Percentiles rank a stretch among this genome's conserved stretches.
Evolutionary conservation across 2,329 filamentous ascomycete species (phyloP).

Genomic region (Aspergillus hortae): DNA sequence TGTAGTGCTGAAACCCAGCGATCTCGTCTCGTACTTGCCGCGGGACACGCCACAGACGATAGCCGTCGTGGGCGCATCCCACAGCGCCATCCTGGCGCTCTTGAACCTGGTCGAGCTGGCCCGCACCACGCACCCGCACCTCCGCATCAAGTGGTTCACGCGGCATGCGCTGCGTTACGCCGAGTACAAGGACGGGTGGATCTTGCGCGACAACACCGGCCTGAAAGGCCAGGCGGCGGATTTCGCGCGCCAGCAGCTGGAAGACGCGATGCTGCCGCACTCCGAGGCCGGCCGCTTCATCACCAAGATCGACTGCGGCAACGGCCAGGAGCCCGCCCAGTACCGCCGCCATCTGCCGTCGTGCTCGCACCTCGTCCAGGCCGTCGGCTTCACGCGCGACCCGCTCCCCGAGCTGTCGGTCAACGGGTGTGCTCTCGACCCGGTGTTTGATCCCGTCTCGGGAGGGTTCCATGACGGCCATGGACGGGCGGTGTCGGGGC

Average conservation of each 20-base stretch:
- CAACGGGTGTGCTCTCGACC: constrained; percentile 23
- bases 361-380: constrained; percentile 55
- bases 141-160: constrained; percentile 61
- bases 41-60: constrained; percentile 40
- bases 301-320: constrained; percentile 45
- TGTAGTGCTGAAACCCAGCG: constrained; percentile 52
- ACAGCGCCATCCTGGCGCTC: constrained; percentile 61
- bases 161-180: constrained; percentile 61
- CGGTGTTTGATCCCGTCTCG: constrained; percentile 30
- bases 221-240: constrained; percentile 59
- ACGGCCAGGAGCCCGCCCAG: constrained; percentile 41
- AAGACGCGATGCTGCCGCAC: constrained; percentile 46
- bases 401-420: constrained; percentile 48
- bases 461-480: constrained; percentile 48
- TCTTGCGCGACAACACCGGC: constrained; percentile 62
- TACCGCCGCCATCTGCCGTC: constrained; percentile 47
- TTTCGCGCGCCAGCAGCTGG: constrained; percentile 58
- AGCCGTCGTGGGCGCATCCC: constrained; percentile 60
- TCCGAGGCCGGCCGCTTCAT: constrained; percentile 49
- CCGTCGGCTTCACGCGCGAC: constrained; percentile 56
- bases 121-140: constrained; percentile 47
- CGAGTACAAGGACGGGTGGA: constrained; percentile 61
- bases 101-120: constrained; percentile 58
- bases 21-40: constrained; percentile 43
- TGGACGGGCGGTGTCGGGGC: constrained; percentile 45